These are phyloP conservation scores for Phytopythium vexans DNA, from an alignment of 352 stramenopile species.

Conservation along the genomic window DNA sequence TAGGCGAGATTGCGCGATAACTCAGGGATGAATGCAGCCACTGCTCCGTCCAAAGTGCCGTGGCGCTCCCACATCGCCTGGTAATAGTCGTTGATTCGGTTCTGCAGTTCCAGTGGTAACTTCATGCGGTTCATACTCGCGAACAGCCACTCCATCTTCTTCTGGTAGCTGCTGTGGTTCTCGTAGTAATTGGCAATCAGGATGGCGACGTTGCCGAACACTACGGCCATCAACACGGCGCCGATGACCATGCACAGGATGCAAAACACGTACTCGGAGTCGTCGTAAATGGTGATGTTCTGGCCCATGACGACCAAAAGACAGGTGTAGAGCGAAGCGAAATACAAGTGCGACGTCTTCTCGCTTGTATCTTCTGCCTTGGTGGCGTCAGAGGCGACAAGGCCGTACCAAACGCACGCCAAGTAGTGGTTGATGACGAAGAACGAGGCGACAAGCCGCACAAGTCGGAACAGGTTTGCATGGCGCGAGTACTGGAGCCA, in stretches of 20 bases:
- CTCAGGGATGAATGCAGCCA: conserved; percentile 76
- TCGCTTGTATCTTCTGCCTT: conserved; percentile 32
- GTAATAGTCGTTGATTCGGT: conserved; percentile 85
- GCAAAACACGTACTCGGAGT: conserved; percentile 74
- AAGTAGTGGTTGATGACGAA: conserved; percentile 78
- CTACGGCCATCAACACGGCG: conserved; percentile 77
- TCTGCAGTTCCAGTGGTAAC: conserved; percentile 73
- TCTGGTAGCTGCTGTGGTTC: conserved; percentile 76
- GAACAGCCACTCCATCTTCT: conserved; percentile 88
- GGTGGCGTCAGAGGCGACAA: conserved; percentile 49
- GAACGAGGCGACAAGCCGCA: conserved; percentile 63
- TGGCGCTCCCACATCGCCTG: conserved; percentile 85
- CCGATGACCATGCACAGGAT: conserved; percentile 69
- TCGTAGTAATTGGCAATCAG: conserved; percentile 87
- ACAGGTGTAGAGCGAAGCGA: conserved; percentile 63
- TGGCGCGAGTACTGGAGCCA: conserved; percentile 83
- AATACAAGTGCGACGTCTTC: conserved; percentile 38
- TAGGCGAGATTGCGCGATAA: conserved; percentile 78
- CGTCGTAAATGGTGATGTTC: conserved; percentile 63
- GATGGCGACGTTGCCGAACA: conserved; percentile 86
- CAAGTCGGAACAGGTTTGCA: conserved; percentile 66
- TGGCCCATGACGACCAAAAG: conserved; percentile 80
- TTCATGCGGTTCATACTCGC: conserved; percentile 82
- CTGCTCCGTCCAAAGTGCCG: conserved; percentile 69
- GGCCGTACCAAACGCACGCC: conserved; percentile 74